phyloP scores from a whole-genome alignment of 129 eudicot genomes.

The Lactuca saligna region DNA sequence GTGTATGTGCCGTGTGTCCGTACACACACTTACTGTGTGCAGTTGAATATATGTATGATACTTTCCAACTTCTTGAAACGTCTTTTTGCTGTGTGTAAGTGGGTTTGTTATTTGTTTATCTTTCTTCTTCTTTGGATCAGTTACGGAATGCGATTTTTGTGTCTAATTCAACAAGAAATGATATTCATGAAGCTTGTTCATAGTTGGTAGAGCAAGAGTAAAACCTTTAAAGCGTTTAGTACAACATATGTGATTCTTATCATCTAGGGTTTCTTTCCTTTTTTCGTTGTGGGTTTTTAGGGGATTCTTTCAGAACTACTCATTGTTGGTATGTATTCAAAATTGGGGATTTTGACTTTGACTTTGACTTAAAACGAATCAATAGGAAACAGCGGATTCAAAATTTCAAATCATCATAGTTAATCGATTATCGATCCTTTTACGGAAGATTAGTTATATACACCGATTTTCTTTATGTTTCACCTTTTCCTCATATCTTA shows the following conservation, averaged over 20 bases:
- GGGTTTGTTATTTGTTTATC: background rate
- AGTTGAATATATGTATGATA: constrained; percentile 3
- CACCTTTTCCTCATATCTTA: no score
- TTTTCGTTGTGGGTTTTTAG: constrained; percentile 4
- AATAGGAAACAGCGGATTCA: background rate
- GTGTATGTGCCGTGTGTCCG: constrained; percentile 1
- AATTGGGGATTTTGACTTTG: constrained; percentile 9
- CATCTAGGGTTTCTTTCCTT: constrained; percentile 3
- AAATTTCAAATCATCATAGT: background rate
- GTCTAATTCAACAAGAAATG: constrained; percentile 23
- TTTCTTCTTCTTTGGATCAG: constrained; percentile 24
- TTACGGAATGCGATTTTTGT: constrained; percentile 34
- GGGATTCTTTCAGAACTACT: background rate
- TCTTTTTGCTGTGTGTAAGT: constrained; percentile 14
- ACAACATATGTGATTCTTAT: constrained; percentile 7
- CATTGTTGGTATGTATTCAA: background rate
- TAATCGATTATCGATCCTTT: background rate
- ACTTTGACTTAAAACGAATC: background rate
- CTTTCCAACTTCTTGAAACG: constrained; percentile 20
- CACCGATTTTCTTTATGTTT: no score
- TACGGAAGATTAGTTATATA: background rate
- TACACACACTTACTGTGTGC: constrained; percentile 10
- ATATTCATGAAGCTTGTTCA: constrained; percentile 31
- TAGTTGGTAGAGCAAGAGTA: constrained; percentile 21
- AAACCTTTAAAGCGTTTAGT: constrained; percentile 26